Percentiles rank a stretch among this genome's conserved stretches.
Evolutionary conservation across 805 yeast genomes (phyloP).

Genomic region (Saccharomycopsis microspora): DNA sequence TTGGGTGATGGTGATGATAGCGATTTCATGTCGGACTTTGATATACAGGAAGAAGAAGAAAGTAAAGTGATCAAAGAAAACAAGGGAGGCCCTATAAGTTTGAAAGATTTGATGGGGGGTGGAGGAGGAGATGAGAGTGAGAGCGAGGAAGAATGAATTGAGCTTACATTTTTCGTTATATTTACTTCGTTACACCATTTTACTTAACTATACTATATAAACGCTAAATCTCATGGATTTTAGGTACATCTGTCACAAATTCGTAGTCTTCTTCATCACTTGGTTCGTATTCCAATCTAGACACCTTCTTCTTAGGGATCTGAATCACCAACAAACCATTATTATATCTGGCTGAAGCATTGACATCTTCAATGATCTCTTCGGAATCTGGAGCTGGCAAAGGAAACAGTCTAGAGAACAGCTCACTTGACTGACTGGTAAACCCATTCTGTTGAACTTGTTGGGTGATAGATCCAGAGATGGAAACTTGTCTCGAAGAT

Average conservation of each 20-base stretch:
- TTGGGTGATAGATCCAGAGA: constrained; percentile 5
- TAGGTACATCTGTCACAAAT: background rate
- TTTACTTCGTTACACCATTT: no score
- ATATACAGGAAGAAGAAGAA: background rate
- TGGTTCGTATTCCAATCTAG: no score
- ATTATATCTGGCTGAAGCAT: constrained; percentile 2
- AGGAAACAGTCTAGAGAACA: background rate
- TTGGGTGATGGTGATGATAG: background rate
- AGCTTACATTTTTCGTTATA: background rate
- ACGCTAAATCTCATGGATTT: background rate
- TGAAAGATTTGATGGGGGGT: background rate
- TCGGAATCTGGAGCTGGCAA: constrained; percentile 2
- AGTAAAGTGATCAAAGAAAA: background rate
- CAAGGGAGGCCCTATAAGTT: background rate
- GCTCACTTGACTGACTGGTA: background rate
- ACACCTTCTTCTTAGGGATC: constrained; percentile 2
- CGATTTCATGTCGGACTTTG: background rate
- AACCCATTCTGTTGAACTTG: constrained; percentile 5
- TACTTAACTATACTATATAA: no score
- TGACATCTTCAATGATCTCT: background rate
- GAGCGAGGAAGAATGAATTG: background rate
- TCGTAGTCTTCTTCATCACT: no score
- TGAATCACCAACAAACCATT: constrained; percentile 3
- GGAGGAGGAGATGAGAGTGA: background rate
- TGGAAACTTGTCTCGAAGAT: background rate